Evolutionary conservation across 768 basidiomycete species (phyloP).

Genomic region (Strobilomyces echinocephalus): DNA sequence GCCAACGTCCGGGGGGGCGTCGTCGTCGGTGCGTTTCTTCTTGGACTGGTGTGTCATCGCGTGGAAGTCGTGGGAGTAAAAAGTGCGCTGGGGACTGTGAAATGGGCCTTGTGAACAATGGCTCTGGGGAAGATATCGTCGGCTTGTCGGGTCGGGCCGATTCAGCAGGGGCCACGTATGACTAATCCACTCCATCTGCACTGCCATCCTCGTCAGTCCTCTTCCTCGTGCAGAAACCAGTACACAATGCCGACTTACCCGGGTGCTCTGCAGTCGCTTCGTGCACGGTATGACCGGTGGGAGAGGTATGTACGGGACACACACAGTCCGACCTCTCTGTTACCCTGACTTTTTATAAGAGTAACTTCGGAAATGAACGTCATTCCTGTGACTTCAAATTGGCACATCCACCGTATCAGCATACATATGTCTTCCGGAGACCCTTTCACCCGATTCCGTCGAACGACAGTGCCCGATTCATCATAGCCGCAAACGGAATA

Average conservation of each 20-base stretch:
- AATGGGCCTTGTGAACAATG: slow-evolving; percentile 17
- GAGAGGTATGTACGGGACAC: slow-evolving; percentile 23
- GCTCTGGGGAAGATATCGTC: slow-evolving; percentile 31
- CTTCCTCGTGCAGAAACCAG: slow-evolving; percentile 17
- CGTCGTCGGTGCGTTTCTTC: slow-evolving; percentile 74
- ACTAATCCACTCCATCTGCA: slow-evolving; percentile 34
- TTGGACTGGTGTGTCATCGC: slow-evolving; percentile 55
- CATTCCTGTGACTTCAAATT: slow-evolving; percentile 28
- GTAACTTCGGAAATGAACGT: slow-evolving; percentile 32
- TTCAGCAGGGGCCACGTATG: slow-evolving; percentile 22
- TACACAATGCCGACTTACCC: slow-evolving; percentile 18
- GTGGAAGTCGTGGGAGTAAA: slow-evolving; percentile 42
- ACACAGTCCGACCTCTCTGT: slow-evolving; percentile 8
- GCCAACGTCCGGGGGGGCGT: slow-evolving; percentile 48
- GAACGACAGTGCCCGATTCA: slow-evolving; percentile 18
- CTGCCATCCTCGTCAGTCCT: slow-evolving; percentile 23
- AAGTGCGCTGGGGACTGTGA: slow-evolving; percentile 19
- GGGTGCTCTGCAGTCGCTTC: slow-evolving; percentile 1
- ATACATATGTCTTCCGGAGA: slow-evolving; percentile 26
- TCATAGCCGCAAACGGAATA: slow-evolving; percentile 26
- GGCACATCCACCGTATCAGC: slow-evolving; percentile 15
- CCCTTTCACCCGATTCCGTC: slow-evolving; percentile 32
- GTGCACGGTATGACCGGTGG: slow-evolving; percentile 7
- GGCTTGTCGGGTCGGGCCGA: slow-evolving; percentile 36
- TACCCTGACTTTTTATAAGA: slow-evolving; percentile 28